A percentile compares a stretch with the other conserved stretches of the same genome.
Evolutionary conservation across 23 red algal species (phyloP).

Genomic region (Chondrus crispus): DNA sequence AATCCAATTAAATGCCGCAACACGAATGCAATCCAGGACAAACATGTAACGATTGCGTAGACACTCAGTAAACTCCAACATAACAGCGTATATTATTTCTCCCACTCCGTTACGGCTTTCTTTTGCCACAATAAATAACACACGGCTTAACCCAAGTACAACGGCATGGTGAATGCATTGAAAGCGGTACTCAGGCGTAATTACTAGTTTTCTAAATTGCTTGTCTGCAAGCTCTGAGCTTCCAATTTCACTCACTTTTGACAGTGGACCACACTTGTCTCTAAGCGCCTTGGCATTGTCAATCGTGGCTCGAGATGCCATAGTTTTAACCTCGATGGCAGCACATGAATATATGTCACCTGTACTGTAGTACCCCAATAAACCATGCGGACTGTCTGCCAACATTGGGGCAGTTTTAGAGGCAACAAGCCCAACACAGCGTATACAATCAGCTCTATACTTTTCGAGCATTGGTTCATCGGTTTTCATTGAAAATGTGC

Average conservation of each 20-base stretch:
- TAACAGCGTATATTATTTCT: not conserved
- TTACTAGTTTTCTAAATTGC: not conserved
- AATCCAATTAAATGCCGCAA: conserved; percentile 14
- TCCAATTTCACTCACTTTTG: not conserved
- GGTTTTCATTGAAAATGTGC: not conserved
- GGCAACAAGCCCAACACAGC: not conserved
- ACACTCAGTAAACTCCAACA: not conserved
- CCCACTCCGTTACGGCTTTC: not conserved
- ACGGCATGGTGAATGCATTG: conserved; percentile 39
- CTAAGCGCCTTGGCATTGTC: not conserved
- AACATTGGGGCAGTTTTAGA: not conserved
- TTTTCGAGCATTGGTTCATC: not conserved
- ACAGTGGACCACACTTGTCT: not conserved
- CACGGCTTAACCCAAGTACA: not conserved
- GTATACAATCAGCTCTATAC: not conserved
- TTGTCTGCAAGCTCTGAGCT: not conserved
- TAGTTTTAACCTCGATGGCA: conserved; percentile 10
- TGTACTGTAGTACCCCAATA: not conserved
- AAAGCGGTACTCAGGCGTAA: not conserved
- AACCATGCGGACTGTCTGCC: not conserved
- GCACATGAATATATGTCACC: not conserved
- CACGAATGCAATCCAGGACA: not conserved
- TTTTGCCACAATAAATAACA: conserved; percentile 20
- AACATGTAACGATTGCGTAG: not conserved
- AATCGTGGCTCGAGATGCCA: not conserved